Evolutionary conservation across 331 rosid genomes (phyloP).

Genomic region (Saraca asoca): DNA sequence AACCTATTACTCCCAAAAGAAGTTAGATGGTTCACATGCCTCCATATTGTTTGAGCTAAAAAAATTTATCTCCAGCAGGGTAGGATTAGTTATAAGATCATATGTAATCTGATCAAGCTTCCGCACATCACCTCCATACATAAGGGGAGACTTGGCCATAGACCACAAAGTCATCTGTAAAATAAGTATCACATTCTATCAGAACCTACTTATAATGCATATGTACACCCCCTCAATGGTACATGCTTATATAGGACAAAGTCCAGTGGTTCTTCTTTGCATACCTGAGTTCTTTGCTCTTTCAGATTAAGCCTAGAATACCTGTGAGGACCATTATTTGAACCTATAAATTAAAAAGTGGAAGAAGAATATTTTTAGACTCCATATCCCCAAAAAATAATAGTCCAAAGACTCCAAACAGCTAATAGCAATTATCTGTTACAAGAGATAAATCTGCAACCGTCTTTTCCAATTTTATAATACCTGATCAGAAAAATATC

Average conservation of each 20-base stretch:
- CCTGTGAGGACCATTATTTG: constrained; percentile 85
- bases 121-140: constrained; percentile 93
- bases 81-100: constrained; percentile 71
- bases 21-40: constrained; percentile 52
- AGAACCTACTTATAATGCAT: constrained; percentile 14
- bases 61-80: constrained; percentile 75
- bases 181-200: constrained; percentile 12
- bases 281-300: constrained; percentile 85
- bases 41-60: constrained; percentile 82
- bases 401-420: constrained; percentile 26
- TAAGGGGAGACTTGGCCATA: constrained; percentile 88
- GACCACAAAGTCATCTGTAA: constrained; percentile 85
- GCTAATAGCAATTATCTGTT: constrained; percentile 19
- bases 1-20: constrained; percentile 17
- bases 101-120: constrained; percentile 59
- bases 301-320: constrained; percentile 48
- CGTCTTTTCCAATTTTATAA: constrained; percentile 18
- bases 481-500: not conserved
- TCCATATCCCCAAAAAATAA: constrained; percentile 1
- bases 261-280: constrained; percentile 1
- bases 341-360: constrained; percentile 42
- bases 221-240: constrained; percentile 1
- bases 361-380: constrained; percentile 22
- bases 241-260: constrained; percentile 23
- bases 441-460: constrained; percentile 12